Conservation (phyloP, 2,329 filamentous ascomycete genomes). For the Coccinonectria pachysandricola region DNA sequence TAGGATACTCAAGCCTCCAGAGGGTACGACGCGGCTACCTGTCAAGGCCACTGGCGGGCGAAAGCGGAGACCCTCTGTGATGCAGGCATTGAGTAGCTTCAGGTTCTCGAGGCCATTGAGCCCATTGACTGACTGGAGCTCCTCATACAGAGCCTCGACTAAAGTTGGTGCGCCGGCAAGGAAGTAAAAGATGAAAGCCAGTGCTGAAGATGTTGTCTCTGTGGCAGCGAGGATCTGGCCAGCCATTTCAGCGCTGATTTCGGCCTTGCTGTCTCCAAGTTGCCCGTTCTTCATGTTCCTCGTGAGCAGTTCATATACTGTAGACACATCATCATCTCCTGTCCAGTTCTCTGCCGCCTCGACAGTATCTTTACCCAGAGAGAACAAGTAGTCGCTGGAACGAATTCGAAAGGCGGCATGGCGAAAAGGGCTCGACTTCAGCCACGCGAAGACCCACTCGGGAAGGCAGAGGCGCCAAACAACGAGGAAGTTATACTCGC, state of each 20-base stretch:
- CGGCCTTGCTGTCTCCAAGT: slow-evolving; percentile 4
- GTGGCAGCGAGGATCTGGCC: slow-evolving; percentile 10
- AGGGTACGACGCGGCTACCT: slow-evolving; percentile 8
- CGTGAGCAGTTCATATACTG: slow-evolving; percentile 5
- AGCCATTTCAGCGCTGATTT: slow-evolving; percentile 10
- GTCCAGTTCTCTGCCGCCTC: slow-evolving; percentile 1
- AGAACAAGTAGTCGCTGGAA: slow-evolving; percentile 8
- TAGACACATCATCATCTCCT: slow-evolving; percentile 3
- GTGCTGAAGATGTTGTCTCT: slow-evolving; percentile 10
- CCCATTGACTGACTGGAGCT: slow-evolving; percentile 5
- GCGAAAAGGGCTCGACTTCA: slow-evolving; percentile 6
- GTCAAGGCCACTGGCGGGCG: slow-evolving; percentile 10
- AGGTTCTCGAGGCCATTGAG: slow-evolving; percentile 3
- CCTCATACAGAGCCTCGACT: slow-evolving; percentile 5
- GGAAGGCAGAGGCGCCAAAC: slow-evolving; percentile 11
- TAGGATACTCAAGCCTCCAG: slow-evolving; percentile 6
- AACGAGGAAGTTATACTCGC: slow-evolving; percentile 12
- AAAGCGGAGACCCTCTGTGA: slow-evolving; percentile 10
- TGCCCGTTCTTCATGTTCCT: slow-evolving; percentile 3
- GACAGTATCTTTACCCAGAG: slow-evolving; percentile 4
- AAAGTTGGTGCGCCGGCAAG: slow-evolving; percentile 5
- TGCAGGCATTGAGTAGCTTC: slow-evolving; percentile 9
- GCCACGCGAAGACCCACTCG: slow-evolving; percentile 9
- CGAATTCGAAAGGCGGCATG: slow-evolving; percentile 6
- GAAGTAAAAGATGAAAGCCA: slow-evolving; percentile 11